Conservation (phyloP, 2,329 filamentous ascomycete genomes). For the Pseudogymnoascus sp. region DNA sequence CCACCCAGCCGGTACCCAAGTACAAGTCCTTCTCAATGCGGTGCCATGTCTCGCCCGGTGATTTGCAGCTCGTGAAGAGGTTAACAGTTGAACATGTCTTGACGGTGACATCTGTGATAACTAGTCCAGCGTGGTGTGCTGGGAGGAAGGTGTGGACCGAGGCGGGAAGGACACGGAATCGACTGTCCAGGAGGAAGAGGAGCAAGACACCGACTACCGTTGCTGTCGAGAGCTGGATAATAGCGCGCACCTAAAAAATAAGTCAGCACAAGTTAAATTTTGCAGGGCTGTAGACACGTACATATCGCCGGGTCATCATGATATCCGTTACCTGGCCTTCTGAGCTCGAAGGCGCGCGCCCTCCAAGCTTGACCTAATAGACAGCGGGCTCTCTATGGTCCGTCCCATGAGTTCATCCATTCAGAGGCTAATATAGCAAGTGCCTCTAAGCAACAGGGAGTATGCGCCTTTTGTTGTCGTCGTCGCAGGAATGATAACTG, state of each 20-base stretch:
- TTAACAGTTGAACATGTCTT: constrained; percentile 56
- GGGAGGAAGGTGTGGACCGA: constrained; percentile 62
- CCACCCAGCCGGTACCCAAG: constrained; percentile 54
- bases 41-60: constrained; percentile 52
- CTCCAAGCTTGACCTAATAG: constrained; percentile 5
- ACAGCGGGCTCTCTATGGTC: constrained; percentile 5
- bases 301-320: constrained; percentile 7
- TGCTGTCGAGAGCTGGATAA: constrained; percentile 25
- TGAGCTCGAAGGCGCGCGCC: neutral
- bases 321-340: neutral
- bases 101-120: constrained; percentile 63
- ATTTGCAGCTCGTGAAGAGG: constrained; percentile 48
- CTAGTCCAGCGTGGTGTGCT: constrained; percentile 57
- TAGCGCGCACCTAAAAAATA: constrained; percentile 35
- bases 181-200: constrained; percentile 57
- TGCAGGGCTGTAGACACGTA: neutral
- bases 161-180: constrained; percentile 59
- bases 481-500: neutral
- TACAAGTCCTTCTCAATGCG: constrained; percentile 66
- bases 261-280: neutral
- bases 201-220: constrained; percentile 44
- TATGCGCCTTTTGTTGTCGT: neutral
- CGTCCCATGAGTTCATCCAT: constrained; percentile 5
- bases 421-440: neutral
- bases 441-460: constrained; percentile 1